Base-by-base conservation (phyloP, 306 rosid genomes). In the Prinsepia uniflora region DNA sequence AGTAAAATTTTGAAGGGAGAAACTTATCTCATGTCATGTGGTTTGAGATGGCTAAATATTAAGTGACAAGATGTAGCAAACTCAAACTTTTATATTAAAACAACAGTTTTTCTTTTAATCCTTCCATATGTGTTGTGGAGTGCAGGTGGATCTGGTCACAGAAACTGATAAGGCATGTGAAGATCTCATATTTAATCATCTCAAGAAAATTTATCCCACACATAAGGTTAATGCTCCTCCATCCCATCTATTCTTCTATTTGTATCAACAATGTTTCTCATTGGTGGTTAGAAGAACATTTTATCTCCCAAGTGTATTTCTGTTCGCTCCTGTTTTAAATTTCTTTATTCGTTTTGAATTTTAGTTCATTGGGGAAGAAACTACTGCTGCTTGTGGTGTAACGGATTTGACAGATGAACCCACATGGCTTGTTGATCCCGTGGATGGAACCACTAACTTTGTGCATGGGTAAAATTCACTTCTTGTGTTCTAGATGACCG, bases 121-220 rank as follows among this genome's bases (percentile, higher is more conserved):
- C 47, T 46, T 42, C 65, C 61, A 18, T 63, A 49, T 78, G 36
- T 64, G n/a, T 64, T 81, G 75, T 70, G 78, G 68, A 75, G 58
- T 71, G 65, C 79, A 91, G 99, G 97, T 91, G 74, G 99, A 94
- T 85, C 86, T 94, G 90, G 99, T 91, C 71, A 94, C 99, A 4
- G 99, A 87, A 85, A 91, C 99, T 76, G 99, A 94, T 72, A 94
- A 94, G 89, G 97, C 95, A 40, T 91, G 97, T 65, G 99, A 94
- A 80, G 97, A 87, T 46, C 86, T 91, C 80, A 90, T 94, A 57
- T 89, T 94, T 34, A 89, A 80, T 68, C 85, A 89, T 78, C 99
- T 94, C 79, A 87, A 87, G 82, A 75, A 87, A 72, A 89, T 77
- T 64, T 79, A 86, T 75, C 99, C 99, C 61, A 79, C 86, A 45